Percentiles rank a stretch among this genome's conserved stretches.
Evolutionary conservation across 768 basidiomycete species (phyloP).

Genomic region (Pisolithus orientalis): DNA sequence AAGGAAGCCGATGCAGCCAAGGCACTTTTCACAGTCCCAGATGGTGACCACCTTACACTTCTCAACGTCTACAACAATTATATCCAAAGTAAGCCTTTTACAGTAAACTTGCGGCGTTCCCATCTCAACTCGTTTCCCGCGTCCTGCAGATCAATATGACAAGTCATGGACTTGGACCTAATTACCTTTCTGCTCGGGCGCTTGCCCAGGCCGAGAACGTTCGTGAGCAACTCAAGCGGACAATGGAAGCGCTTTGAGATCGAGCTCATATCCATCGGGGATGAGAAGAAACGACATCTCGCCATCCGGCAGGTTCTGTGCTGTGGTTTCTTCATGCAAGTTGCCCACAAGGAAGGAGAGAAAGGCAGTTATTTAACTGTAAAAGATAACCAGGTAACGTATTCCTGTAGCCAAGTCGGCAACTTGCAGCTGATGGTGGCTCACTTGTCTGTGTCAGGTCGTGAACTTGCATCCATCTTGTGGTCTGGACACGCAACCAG

Average conservation of each 20-base stretch:
- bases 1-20: conserved; percentile 94
- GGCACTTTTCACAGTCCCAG: conserved; percentile 80
- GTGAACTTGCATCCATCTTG: conserved; percentile 66
- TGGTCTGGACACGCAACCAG: conserved; percentile 79
- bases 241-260: conserved; percentile 90
- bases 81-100: conserved; percentile 54
- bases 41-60: conserved; percentile 93
- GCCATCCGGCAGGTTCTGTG: conserved; percentile 81
- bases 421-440: neutral
- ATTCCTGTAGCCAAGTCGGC: neutral
- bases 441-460: conserved; percentile 2
- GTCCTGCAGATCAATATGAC: conserved; percentile 58
- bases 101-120: neutral
- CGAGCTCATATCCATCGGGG: conserved; percentile 59
- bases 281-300: conserved; percentile 63
- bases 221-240: conserved; percentile 78
- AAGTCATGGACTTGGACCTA: conserved; percentile 86
- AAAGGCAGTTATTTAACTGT: conserved; percentile 85
- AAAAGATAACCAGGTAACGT: conserved; percentile 82
- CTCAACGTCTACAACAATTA: conserved; percentile 96
- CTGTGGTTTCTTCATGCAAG: conserved; percentile 97
- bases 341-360: conserved; percentile 91
- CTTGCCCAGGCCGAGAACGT: conserved; percentile 92
- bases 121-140: neutral
- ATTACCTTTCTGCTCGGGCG: conserved; percentile 80